Conservation (phyloP, 2,329 filamentous ascomycete genomes). For the Pestalotiopsis sp. region DNA sequence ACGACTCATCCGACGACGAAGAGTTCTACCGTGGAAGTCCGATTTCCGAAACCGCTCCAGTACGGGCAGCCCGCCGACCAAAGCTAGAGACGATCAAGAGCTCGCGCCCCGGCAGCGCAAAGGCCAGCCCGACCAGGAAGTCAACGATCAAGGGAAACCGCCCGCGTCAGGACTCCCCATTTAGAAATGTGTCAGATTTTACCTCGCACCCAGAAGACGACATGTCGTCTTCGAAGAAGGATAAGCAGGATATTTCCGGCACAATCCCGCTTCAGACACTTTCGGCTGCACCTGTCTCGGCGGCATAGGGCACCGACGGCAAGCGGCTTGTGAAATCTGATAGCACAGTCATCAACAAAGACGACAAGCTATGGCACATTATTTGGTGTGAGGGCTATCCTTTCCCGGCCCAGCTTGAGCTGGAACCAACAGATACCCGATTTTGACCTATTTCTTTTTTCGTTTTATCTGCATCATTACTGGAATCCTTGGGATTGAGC, state of each 20-base stretch:
- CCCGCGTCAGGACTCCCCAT: conserved; percentile 13
- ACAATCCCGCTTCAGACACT: not conserved
- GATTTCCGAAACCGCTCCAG: conserved; percentile 25
- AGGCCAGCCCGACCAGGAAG: not conserved
- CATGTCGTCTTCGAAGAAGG: not conserved
- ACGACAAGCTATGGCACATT: not conserved
- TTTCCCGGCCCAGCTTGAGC: not conserved
- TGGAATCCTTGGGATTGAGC: not conserved
- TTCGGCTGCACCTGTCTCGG: not conserved
- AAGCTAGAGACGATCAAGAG: conserved; percentile 28
- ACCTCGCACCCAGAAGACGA: conserved; percentile 5
- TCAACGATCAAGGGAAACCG: not conserved
- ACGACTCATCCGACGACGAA: conserved; percentile 27
- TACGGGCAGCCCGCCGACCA: conserved; percentile 24
- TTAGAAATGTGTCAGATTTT: conserved; percentile 9
- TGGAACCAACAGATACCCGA: not conserved
- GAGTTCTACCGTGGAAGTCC: conserved; percentile 24
- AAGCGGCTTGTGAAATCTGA: conserved; percentile 4
- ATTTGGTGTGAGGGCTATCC: not conserved
- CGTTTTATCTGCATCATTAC: not conserved
- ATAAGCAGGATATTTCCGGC: not conserved
- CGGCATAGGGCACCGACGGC: not conserved
- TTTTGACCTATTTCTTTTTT: not conserved
- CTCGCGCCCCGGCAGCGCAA: conserved; percentile 20
- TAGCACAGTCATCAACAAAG: not conserved